phyloP scores from a whole-genome alignment of 176 grass and related monocot species.

The Lolium multiflorum region DNA sequence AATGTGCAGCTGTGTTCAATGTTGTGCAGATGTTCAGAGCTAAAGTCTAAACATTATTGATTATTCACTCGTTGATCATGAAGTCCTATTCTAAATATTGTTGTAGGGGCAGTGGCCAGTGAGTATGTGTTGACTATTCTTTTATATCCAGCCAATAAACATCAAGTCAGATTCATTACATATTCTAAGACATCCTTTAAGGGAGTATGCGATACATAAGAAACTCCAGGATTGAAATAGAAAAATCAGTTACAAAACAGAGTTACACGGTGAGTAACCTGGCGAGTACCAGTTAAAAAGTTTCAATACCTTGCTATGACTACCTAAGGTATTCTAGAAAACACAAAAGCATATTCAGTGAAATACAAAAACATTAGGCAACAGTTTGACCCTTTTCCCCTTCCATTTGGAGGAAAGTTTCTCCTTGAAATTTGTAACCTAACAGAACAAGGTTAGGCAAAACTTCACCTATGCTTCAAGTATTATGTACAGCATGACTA shows the following conservation, averaged over 20 bases:
- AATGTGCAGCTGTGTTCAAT: neutral
- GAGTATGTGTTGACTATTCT: neutral
- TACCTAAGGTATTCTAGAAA: neutral
- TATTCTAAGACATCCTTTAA: too few species aligned
- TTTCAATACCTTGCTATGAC: neutral
- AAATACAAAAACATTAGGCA: neutral
- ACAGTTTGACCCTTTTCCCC: neutral
- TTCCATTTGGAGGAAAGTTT: neutral
- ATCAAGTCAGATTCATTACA: neutral
- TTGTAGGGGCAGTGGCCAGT: neutral
- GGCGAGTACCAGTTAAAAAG: neutral
- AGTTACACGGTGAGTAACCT: neutral
- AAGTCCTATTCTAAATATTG: slow-evolving; percentile 11
- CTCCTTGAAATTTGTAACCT: neutral
- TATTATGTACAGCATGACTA: neutral
- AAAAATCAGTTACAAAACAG: neutral
- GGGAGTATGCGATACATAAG: too few species aligned
- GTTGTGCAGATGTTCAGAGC: neutral
- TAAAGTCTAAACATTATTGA: neutral
- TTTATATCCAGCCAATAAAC: slow-evolving; percentile 1
- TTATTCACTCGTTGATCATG: slow-evolving; percentile 1
- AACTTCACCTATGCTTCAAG: neutral
- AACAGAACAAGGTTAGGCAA: slow-evolving; percentile 21
- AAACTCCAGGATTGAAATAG: neutral
- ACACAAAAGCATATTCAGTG: neutral